Base-by-base conservation (phyloP, 2,329 filamentous ascomycete genomes). In the Colletotrichum cuscutae region DNA sequence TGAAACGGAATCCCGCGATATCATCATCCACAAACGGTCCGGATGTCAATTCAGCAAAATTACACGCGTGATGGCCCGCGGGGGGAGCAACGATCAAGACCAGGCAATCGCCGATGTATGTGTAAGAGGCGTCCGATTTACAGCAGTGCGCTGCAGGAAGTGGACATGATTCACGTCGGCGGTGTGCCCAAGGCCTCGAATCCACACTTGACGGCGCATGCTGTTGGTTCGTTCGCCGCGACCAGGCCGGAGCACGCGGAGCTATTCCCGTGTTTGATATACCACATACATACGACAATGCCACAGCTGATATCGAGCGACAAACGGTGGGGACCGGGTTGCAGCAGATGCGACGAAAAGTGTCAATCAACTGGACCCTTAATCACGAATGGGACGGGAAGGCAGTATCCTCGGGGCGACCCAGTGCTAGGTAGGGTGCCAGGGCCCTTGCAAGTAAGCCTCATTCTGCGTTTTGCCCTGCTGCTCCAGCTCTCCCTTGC, bases 391-490 rank as follows among this genome's bases (percentile, higher is more conserved):
- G 32, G 42, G 35, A 54, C 61, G 46, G 13, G 46, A 63, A 28
- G 52, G 65, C 64, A 59, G 22, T 32, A 30, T 11, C 56, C 49
- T 35, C 28, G 35, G 15, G 57, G 37, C 28, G 57, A 53, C 70
- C 59, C 59, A 26, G 32, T 35, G 9, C 32, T 12, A 12, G 70
- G 70, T 46, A 53, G 28, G 46, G 53, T 69, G 59, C 24, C 42
- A 46, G 70, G 70, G 57, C 26, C 70, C 70, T 59, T 53, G 70
- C 22, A 64, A 28, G 70, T 64, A 72, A 69, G 70, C 70, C 70
- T 72, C 65, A 70, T 72, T 72, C 70, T 69, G 68, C 66, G 66
- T 12, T 46, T 28, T 28, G 28, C 35, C 37, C 65, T 52, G 65
- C 37, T 59, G 68, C 37, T 54, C 15, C 61, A 46, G 30, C 28